Conservation (phyloP, 768 basidiomycete genomes). For the Calocera viscosa region DNA sequence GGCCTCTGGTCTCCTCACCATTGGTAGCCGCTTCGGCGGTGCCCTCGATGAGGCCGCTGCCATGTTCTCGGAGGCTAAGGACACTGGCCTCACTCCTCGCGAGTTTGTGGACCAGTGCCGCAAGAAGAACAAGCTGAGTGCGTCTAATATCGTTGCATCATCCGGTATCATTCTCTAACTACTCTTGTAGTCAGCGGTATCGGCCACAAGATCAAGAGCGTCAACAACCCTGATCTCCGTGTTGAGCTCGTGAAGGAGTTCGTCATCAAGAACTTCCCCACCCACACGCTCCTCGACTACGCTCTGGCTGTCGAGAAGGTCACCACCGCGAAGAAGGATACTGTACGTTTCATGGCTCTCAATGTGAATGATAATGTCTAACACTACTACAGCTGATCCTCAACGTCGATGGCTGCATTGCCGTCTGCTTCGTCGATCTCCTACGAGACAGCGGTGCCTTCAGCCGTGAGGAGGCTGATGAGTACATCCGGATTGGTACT, state of each 20-base stretch:
- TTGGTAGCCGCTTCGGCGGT: constrained; percentile 96
- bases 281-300: constrained; percentile 82
- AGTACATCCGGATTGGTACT: constrained; percentile 87
- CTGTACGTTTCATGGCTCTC: constrained; percentile 34
- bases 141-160: constrained; percentile 24
- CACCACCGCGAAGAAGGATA: constrained; percentile 95
- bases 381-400: constrained; percentile 54
- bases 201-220: constrained; percentile 99
- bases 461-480: constrained; percentile 88
- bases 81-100: constrained; percentile 87
- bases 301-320: constrained; percentile 96
- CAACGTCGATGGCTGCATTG: constrained; percentile 93
- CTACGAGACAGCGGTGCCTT: constrained; percentile 87
- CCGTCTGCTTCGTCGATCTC: constrained; percentile 92
- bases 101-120: constrained; percentile 93
- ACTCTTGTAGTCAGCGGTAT: constrained; percentile 70
- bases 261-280: constrained; percentile 90
- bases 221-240: constrained; percentile 88
- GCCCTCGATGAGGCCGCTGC: constrained; percentile 92
- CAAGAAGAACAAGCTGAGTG: constrained; percentile 87
- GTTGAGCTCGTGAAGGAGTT: constrained; percentile 94
- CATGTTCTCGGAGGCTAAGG: constrained; percentile 88
- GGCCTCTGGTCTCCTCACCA: constrained; percentile 90
- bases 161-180: constrained; percentile 24
- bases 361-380: background rate